Evolutionary conservation across 352 stramenopile species (phyloP).

Genomic region (Pythium aristosporum): DNA sequence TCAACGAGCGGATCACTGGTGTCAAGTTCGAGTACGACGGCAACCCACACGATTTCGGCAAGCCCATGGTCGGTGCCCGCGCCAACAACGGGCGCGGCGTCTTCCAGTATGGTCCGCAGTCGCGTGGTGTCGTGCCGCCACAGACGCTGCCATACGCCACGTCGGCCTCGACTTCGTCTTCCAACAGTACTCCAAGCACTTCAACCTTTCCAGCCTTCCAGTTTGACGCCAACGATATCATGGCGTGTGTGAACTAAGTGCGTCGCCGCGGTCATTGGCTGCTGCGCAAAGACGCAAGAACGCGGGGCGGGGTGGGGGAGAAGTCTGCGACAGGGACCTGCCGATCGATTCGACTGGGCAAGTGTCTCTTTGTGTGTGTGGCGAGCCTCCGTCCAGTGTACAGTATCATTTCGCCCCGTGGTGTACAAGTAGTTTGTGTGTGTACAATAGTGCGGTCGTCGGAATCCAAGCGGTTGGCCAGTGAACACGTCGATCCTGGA

Average conservation of each 20-base stretch:
- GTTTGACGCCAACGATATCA: slow-evolving; percentile 86
- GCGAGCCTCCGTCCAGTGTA: not conserved
- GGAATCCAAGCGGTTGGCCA: slow-evolving; percentile 8
- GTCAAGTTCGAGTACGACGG: slow-evolving; percentile 94
- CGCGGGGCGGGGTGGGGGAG: no score
- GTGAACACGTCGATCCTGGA: slow-evolving; percentile 19
- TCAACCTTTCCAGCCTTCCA: slow-evolving; percentile 50
- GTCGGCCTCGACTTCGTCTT: slow-evolving; percentile 7
- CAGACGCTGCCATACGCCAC: slow-evolving; percentile 46
- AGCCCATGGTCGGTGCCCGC: slow-evolving; percentile 28
- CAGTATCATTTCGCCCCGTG: slow-evolving; percentile 17
- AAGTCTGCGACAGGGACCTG: no score
- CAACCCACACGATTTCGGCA: slow-evolving; percentile 94
- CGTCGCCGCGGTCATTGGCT: slow-evolving; percentile 18
- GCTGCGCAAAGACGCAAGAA: not conserved
- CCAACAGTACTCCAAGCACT: slow-evolving; percentile 31
- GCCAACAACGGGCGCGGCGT: slow-evolving; percentile 28
- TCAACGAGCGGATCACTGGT: slow-evolving; percentile 91
- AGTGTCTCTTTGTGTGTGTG: no score
- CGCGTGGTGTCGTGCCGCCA: slow-evolving; percentile 37
- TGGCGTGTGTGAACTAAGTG: slow-evolving; percentile 78
- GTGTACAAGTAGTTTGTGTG: slow-evolving; percentile 32
- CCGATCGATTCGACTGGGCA: no score
- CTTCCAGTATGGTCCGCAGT: slow-evolving; percentile 54
- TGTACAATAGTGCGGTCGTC: slow-evolving; percentile 58